These are phyloP conservation scores for Lathyrus aphaca DNA, from an alignment of 306 rosid species.

Conservation along the genomic window DNA sequence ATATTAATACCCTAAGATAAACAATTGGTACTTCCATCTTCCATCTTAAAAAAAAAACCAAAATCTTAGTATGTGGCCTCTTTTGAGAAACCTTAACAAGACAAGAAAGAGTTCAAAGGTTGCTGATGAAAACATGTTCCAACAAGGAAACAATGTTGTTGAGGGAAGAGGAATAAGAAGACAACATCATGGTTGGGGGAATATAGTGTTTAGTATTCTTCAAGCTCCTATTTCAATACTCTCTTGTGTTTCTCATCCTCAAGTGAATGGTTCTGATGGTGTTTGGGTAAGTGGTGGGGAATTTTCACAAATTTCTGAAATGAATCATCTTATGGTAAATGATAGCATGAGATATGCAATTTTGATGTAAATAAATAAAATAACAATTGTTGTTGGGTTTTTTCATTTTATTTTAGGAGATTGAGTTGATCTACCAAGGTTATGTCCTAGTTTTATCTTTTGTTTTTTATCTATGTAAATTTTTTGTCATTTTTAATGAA, in stretches of 20 bases:
- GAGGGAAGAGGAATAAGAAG: constrained; percentile 40
- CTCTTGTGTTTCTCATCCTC: constrained; percentile 80
- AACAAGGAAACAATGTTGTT: constrained; percentile 43
- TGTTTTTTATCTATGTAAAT: constrained; percentile 32
- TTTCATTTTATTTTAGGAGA: constrained; percentile 28
- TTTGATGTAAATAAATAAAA: constrained; percentile 73
- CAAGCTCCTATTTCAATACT: constrained; percentile 67
- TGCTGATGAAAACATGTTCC: constrained; percentile 87
- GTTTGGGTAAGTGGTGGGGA: constrained; percentile 69
- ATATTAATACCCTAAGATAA: constrained; percentile 49
- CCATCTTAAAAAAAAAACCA: constrained; percentile 34
- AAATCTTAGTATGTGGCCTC: constrained; percentile 39
- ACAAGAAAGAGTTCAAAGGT: constrained; percentile 73
- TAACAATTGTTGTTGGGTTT: constrained; percentile 9
- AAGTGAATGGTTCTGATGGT: constrained; percentile 65
- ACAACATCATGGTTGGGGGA: constrained; percentile 49
- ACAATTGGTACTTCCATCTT: constrained; percentile 37
- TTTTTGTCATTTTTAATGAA: constrained; percentile 23
- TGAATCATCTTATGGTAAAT: constrained; percentile 90
- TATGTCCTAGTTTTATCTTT: constrained; percentile 28
- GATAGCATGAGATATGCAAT: constrained; percentile 98
- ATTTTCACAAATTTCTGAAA: constrained; percentile 68
- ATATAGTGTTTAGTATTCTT: constrained; percentile 50
- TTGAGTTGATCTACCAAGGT: constrained; percentile 34
- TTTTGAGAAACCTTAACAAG: constrained; percentile 57